phyloP scores from a whole-genome alignment of 257 asterid genomes.

The Anisodus acutangulus region DNA sequence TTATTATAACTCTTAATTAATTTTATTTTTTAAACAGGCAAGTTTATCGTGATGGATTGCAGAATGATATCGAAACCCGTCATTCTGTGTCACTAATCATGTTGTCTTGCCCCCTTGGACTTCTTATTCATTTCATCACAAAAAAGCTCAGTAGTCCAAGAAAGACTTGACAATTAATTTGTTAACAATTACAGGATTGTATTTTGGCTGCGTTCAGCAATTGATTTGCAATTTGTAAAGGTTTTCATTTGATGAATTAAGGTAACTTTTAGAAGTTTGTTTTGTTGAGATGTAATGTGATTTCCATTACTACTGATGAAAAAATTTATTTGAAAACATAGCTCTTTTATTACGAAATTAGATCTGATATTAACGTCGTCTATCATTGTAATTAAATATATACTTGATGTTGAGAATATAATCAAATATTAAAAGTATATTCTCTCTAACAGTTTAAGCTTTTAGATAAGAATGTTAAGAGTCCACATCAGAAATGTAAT shows the following conservation, averaged over 20 bases:
- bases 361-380: too few species aligned
- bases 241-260: background rate
- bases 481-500: too few species aligned
- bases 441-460: too few species aligned
- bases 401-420: too few species aligned
- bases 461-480: too few species aligned
- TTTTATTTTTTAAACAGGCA: constrained; percentile 50
- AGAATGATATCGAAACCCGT: constrained; percentile 66
- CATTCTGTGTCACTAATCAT: constrained; percentile 86
- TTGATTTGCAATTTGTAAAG: background rate
- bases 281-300: background rate
- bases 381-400: too few species aligned
- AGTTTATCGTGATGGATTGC: constrained; percentile 74
- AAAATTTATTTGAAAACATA: too few species aligned
- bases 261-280: background rate
- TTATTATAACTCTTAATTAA: background rate
- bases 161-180: constrained; percentile 34
- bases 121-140: constrained; percentile 70
- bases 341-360: too few species aligned
- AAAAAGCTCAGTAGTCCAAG: constrained; percentile 54
- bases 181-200: constrained; percentile 4
- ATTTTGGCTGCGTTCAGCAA: background rate
- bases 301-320: too few species aligned
- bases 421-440: too few species aligned
- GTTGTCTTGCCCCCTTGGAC: constrained; percentile 78